Percentiles rank a stretch among this genome's conserved stretches.
Evolutionary conservation across 2,329 filamentous ascomycete species (phyloP).

Genomic region (Scedosporium dehoogii): DNA sequence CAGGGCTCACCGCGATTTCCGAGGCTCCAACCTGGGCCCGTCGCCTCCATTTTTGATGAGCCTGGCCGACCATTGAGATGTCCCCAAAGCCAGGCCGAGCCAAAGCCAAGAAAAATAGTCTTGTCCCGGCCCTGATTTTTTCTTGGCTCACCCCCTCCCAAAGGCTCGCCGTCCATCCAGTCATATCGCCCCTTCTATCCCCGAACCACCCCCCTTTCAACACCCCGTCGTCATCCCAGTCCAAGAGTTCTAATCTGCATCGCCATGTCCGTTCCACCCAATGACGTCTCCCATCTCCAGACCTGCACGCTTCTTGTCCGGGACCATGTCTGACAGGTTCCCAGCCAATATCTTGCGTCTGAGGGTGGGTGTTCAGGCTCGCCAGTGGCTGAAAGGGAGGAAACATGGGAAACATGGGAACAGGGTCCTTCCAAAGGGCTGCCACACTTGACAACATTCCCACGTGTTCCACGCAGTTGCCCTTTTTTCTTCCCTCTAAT

Average conservation of each 20-base stretch:
- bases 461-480: constrained; percentile 1
- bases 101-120: too few relatives aligned
- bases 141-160: too few relatives aligned
- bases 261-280: neutral
- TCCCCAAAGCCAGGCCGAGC: too few relatives aligned
- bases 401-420: neutral
- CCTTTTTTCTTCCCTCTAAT: neutral
- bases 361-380: neutral
- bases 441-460: neutral
- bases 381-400: neutral
- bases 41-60: neutral
- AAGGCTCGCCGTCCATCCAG: too few relatives aligned
- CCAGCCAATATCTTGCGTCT: neutral
- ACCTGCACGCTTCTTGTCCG: neutral
- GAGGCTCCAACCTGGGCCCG: neutral
- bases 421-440: neutral
- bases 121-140: too few relatives aligned
- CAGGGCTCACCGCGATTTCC: constrained; percentile 6
- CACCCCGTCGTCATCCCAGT: neutral
- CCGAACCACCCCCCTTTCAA: neutral
- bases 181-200: too few relatives aligned
- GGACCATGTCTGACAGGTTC: neutral
- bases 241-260: neutral
- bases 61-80: too few relatives aligned
- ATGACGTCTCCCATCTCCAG: neutral